Evolutionary conservation across 768 basidiomycete genomes (phyloP).

Genomic region (Pleurotus giganteus): DNA sequence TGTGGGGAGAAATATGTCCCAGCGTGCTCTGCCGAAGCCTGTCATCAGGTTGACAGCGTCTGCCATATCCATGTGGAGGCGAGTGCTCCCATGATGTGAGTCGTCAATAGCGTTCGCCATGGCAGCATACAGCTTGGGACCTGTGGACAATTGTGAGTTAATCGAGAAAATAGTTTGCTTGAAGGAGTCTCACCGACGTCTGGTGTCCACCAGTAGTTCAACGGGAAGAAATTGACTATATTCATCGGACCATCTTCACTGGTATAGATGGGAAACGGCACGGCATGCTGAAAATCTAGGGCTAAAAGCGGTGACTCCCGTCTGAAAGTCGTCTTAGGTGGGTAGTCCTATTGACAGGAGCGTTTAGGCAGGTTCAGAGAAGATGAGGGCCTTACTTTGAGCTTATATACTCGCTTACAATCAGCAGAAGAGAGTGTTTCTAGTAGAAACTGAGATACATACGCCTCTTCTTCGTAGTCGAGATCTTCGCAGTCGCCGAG

Average conservation of each 20-base stretch:
- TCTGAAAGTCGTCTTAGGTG: too few relatives aligned
- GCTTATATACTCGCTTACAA: too few relatives aligned
- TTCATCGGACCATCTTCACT: background rate
- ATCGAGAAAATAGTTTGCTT: too few relatives aligned
- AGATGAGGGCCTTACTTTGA: too few relatives aligned
- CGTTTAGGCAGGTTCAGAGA: too few relatives aligned
- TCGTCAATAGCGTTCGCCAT: conserved; percentile 50
- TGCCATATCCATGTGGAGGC: conserved; percentile 71
- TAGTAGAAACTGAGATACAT: too few relatives aligned
- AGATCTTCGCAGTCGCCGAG: too few relatives aligned
- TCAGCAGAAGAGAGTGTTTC: too few relatives aligned
- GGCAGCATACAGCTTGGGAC: conserved; percentile 75
- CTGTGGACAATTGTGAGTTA: conserved; percentile 23
- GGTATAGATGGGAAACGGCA: background rate
- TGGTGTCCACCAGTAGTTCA: background rate
- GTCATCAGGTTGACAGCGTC: conserved; percentile 73
- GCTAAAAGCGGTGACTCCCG: too few relatives aligned
- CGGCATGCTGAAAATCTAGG: too few relatives aligned
- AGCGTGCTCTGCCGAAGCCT: conserved; percentile 60
- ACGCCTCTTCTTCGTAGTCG: too few relatives aligned
- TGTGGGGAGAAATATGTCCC: conserved; percentile 66
- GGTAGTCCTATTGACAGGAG: too few relatives aligned
- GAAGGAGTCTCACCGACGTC: background rate
- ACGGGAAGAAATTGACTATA: background rate
- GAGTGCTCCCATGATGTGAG: conserved; percentile 61